Conservation (phyloP, 768 basidiomycete species). For the Naematelia aurantialba region DNA sequence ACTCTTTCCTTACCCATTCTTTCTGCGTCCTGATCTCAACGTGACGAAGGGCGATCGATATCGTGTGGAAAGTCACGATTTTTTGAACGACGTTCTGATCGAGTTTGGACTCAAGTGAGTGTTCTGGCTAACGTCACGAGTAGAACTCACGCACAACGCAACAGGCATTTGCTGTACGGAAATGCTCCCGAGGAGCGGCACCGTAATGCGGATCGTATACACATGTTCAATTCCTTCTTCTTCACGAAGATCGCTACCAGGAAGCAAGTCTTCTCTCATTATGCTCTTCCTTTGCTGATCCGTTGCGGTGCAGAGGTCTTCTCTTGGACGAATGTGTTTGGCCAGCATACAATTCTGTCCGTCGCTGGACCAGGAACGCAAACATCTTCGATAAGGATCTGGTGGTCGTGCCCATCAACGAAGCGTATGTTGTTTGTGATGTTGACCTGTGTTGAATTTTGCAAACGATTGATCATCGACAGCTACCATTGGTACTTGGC, state of each 20-base stretch:
- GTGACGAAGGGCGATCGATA: slow-evolving; percentile 73
- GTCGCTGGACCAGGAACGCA: slow-evolving; percentile 76
- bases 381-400: slow-evolving; percentile 89
- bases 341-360: slow-evolving; percentile 67
- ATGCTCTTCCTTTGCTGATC: background rate
- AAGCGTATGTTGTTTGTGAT: slow-evolving; percentile 62
- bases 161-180: background rate
- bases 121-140: background rate
- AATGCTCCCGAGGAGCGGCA: background rate
- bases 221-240: slow-evolving; percentile 96
- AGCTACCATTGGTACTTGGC: slow-evolving; percentile 98
- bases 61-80: slow-evolving; percentile 74
- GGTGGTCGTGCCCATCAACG: slow-evolving; percentile 93
- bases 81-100: slow-evolving; percentile 91
- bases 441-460: background rate
- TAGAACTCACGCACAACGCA: background rate
- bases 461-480: background rate
- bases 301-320: background rate
- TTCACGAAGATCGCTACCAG: slow-evolving; percentile 83
- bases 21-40: slow-evolving; percentile 55
- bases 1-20: slow-evolving; percentile 35
- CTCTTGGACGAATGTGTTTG: slow-evolving; percentile 14
- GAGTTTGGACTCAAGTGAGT: slow-evolving; percentile 91
- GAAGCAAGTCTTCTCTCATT: slow-evolving; percentile 14
- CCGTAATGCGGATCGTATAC: slow-evolving; percentile 52